Conservation (phyloP, 768 basidiomycete genomes). For the Podaxis sp. region DNA sequence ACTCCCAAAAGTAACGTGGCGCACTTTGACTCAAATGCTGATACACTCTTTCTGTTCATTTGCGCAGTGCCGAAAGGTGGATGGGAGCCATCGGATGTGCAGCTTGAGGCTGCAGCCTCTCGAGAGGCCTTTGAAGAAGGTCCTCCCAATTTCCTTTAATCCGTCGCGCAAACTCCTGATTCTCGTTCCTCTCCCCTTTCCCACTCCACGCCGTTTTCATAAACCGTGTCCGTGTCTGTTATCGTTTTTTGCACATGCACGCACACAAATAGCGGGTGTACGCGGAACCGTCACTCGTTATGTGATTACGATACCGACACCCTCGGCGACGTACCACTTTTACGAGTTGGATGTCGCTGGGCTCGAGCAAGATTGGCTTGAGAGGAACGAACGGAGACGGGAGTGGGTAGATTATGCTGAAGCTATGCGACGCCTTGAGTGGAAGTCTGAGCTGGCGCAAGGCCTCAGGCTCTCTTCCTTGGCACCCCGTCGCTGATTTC, state of each 20-base stretch:
- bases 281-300: constrained; percentile 84
- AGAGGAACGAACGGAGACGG: constrained; percentile 72
- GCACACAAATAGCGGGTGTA: constrained; percentile 67
- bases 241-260: constrained; percentile 11
- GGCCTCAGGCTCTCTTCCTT: constrained; percentile 71
- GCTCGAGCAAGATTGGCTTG: constrained; percentile 81
- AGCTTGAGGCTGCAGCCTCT: constrained; percentile 83
- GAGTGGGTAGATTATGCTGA: constrained; percentile 91
- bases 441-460: constrained; percentile 85
- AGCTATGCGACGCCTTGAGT: constrained; percentile 68
- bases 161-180: constrained; percentile 74
- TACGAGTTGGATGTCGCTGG: constrained; percentile 82
- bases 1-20: constrained; percentile 11
- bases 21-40: constrained; percentile 14
- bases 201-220: constrained; percentile 23
- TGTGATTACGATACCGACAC: constrained; percentile 78
- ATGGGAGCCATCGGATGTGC: constrained; percentile 80
- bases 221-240: constrained; percentile 23
- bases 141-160: constrained; percentile 79
- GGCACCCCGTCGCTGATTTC: constrained; percentile 33
- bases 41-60: constrained; percentile 3
- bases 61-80: constrained; percentile 86
- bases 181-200: constrained; percentile 35
- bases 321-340: constrained; percentile 84
- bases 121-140: constrained; percentile 96